Conservation (phyloP, 2,329 filamentous ascomycete species). For the Rhynchosporium secalis region DNA sequence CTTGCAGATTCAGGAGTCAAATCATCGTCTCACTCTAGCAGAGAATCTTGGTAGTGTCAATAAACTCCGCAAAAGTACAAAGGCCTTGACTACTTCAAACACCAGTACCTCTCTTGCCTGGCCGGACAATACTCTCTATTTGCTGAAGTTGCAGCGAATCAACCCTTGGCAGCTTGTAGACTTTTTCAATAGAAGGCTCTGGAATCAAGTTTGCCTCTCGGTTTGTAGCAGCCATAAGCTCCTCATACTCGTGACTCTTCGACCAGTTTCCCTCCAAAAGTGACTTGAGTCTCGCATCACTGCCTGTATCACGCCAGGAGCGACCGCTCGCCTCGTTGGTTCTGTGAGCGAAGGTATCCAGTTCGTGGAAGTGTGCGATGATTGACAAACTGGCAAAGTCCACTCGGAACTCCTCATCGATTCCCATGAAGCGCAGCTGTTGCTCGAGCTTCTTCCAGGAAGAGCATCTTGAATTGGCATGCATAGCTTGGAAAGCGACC, state of each 20-base stretch:
- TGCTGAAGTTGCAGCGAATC: not conserved
- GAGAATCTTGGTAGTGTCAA: too few species aligned
- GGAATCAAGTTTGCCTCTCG: not conserved
- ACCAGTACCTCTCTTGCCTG: not conserved
- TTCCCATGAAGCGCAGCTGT: not conserved
- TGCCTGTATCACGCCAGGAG: not conserved
- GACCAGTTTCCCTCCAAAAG: not conserved
- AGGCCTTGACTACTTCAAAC: not conserved
- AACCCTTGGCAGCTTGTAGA: not conserved
- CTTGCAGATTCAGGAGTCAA: too few species aligned
- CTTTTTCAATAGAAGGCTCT: not conserved
- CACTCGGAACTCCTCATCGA: not conserved
- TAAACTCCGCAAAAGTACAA: too few species aligned
- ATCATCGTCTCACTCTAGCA: too few species aligned
- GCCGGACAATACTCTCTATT: not conserved
- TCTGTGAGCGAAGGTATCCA: not conserved
- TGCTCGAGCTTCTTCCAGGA: not conserved
- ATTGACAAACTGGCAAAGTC: too few species aligned
- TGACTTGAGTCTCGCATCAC: not conserved
- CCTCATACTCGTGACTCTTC: not conserved
- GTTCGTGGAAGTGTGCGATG: not conserved
- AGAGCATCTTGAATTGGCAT: not conserved
- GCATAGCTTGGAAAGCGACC: not conserved
- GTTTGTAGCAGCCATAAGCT: not conserved
- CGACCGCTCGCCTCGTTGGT: not conserved